Conservation (phyloP, 164 flowering plant genomes). For the Malania oleifera region DNA sequence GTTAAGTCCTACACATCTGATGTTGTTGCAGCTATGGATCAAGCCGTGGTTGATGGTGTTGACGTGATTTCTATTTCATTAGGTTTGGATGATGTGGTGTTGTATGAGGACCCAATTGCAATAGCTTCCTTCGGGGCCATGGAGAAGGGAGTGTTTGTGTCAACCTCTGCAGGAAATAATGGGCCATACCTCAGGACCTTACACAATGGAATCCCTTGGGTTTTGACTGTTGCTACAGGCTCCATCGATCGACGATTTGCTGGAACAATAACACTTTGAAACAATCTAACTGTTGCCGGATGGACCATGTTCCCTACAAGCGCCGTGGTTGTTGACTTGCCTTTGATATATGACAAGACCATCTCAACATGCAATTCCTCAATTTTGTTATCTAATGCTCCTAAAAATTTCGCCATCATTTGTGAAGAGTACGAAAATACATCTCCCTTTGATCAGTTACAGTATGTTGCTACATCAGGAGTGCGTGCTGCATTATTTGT, state of each 20-base stretch:
- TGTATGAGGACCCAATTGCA: conserved; percentile 45
- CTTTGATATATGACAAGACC: conserved; percentile 28
- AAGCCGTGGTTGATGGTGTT: conserved; percentile 61
- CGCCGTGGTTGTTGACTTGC: conserved; percentile 14
- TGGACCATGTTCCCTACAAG: conserved; percentile 28
- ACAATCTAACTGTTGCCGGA: conserved; percentile 27
- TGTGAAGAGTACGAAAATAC: conserved; percentile 18
- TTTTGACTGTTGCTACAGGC: conserved; percentile 39
- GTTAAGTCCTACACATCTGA: conserved; percentile 33
- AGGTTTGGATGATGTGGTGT: conserved; percentile 23
- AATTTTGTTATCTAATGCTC: conserved; percentile 14
- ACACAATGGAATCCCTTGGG: conserved; percentile 49
- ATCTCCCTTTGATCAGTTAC: conserved; percentile 4
- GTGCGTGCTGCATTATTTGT: conserved; percentile 31
- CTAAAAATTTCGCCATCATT: conserved; percentile 13
- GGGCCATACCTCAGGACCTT: conserved; percentile 20
- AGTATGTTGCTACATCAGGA: conserved; percentile 12
- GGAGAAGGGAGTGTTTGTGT: conserved; percentile 43
- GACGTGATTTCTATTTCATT: conserved; percentile 60
- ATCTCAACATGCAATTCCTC: conserved; percentile 30
- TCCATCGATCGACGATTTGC: conserved; percentile 32
- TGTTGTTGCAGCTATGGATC: conserved; percentile 53
- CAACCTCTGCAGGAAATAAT: conserved; percentile 40
- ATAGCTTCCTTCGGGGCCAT: conserved; percentile 54
- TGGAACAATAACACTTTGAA: conserved; percentile 37